phyloP scores from a whole-genome alignment of 441 rosid genomes.

The Gossypium lobatum region DNA sequence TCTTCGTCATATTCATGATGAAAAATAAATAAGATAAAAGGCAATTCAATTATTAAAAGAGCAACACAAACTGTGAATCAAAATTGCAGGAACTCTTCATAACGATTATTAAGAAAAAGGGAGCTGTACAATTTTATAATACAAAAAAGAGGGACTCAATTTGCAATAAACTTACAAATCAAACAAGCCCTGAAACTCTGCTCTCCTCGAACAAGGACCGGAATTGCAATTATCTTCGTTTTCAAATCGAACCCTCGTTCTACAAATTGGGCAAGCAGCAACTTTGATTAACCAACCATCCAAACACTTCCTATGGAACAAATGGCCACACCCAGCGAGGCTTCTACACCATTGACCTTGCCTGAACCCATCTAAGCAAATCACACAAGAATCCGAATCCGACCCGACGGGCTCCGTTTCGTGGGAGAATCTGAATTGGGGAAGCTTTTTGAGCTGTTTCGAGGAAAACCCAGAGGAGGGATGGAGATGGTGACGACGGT shows the following conservation, averaged over 20 bases:
- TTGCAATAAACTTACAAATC: constrained; percentile 13
- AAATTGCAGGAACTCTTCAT: not conserved
- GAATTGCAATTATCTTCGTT: not conserved
- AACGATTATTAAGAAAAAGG: constrained; percentile 1
- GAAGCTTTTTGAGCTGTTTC: constrained; percentile 45
- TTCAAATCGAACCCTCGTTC: not conserved
- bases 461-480: constrained; percentile 37
- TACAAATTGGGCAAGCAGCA: constrained; percentile 12
- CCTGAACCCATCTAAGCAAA: constrained; percentile 18
- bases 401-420: constrained; percentile 1
- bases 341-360: constrained; percentile 12
- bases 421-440: constrained; percentile 44
- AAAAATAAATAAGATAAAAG: not conserved
- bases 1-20: not conserved
- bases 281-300: constrained; percentile 11
- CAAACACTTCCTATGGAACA: constrained; percentile 16
- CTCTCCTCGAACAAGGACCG: not conserved
- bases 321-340: constrained; percentile 12
- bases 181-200: constrained; percentile 9
- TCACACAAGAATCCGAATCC: constrained; percentile 10
- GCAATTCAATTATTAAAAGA: not conserved
- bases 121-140: not conserved
- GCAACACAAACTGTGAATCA: not conserved
- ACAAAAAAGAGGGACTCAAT: not conserved
- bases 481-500: constrained; percentile 18